Conservation (phyloP, 192 early-diverging fungal genomes). For the Coemansia sp. region DNA sequence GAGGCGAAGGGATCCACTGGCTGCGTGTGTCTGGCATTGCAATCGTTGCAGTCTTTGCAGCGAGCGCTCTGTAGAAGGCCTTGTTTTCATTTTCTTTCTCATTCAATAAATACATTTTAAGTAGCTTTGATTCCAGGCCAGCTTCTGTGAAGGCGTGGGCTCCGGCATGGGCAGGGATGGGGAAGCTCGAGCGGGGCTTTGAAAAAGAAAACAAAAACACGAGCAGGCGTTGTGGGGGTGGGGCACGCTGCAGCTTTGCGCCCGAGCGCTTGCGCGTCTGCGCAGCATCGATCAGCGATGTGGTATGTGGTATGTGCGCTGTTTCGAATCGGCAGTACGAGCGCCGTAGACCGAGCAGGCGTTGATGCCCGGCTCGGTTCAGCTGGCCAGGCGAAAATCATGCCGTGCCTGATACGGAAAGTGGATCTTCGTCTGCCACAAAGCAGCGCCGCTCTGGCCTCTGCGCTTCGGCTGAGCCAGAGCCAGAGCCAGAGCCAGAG, state of each 20-base stretch:
- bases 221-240: neutral
- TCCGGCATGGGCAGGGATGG: neutral
- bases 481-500: too few species aligned
- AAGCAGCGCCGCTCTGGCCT: neutral
- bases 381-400: neutral
- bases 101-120: neutral
- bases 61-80: neutral
- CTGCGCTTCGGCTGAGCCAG: neutral
- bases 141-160: neutral
- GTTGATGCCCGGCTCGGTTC: neutral
- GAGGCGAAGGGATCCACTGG: neutral
- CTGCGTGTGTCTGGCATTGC: too few species aligned
- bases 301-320: neutral
- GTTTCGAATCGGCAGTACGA: neutral
- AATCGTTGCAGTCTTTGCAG: too few species aligned
- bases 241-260: neutral
- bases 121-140: neutral
- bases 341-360: too few species aligned
- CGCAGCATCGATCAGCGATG: too few species aligned
- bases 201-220: neutral
- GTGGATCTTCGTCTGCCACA: neutral
- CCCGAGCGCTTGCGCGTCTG: neutral
- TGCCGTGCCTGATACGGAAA: neutral
- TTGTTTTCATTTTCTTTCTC: neutral
- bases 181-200: neutral